phyloP scores from a whole-genome alignment of 305 asterid genomes.

The Rubia occidens region DNA sequence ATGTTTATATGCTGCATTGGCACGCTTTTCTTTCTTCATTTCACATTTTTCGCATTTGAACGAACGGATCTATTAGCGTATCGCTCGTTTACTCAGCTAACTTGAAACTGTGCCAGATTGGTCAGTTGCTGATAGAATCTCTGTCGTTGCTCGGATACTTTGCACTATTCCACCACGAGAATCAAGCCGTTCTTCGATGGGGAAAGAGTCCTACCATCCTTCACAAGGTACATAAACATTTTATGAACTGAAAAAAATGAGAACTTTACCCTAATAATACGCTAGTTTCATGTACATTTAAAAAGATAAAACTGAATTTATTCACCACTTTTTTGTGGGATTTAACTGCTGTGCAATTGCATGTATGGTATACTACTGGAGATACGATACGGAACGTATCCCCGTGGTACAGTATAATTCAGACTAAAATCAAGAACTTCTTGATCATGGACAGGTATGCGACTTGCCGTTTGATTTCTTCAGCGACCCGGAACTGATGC shows the following conservation, averaged over 20 bases:
- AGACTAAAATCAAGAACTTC: conserved; percentile 22
- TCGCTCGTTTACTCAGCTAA: neutral
- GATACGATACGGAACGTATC: too few species aligned
- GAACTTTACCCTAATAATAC: too few species aligned
- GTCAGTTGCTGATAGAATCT: conserved; percentile 75
- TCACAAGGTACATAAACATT: conserved; percentile 55
- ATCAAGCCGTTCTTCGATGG: conserved; percentile 98
- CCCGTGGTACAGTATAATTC: too few species aligned
- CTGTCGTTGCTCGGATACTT: conserved; percentile 85
- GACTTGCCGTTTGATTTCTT: conserved; percentile 92
- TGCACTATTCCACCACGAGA: conserved; percentile 73
- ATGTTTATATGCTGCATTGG: conserved; percentile 5
- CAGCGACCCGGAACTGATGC: conserved; percentile 92
- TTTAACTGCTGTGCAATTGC: too few species aligned
- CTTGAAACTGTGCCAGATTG: conserved; percentile 38
- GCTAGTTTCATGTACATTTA: too few species aligned
- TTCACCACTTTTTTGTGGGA: too few species aligned
- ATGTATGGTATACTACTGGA: too few species aligned
- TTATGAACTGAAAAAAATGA: too few species aligned
- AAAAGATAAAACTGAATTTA: too few species aligned
- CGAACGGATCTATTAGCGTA: neutral
- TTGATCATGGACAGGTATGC: conserved; percentile 54
- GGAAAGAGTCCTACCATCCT: conserved; percentile 99
- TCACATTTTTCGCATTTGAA: neutral
- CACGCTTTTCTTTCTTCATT: neutral